Percentiles rank a stretch among this genome's conserved stretches.
Conservation (phyloP, 2,329 filamentous ascomycete species). For the Diaporthe amygdali region DNA sequence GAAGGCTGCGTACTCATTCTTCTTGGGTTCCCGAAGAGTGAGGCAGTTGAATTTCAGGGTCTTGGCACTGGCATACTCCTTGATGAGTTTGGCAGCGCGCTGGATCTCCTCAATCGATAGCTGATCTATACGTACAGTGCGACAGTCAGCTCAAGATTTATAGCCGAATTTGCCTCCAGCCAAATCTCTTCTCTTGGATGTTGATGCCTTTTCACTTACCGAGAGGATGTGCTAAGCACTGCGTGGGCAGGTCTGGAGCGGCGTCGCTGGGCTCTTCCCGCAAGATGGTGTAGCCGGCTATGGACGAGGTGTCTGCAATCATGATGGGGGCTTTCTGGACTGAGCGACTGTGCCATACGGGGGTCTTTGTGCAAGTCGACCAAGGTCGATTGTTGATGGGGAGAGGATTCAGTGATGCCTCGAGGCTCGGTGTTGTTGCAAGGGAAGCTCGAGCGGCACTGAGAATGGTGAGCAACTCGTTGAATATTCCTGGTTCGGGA, state of each 20-base stretch:
- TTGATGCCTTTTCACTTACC: conserved; percentile 32
- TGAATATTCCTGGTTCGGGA: neutral
- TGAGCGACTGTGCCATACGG: conserved; percentile 13
- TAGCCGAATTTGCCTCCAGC: neutral
- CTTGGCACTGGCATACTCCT: conserved; percentile 40
- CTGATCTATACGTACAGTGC: conserved; percentile 43
- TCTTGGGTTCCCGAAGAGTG: conserved; percentile 68
- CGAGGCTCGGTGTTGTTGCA: neutral
- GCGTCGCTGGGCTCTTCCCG: conserved; percentile 45
- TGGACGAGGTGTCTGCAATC: conserved; percentile 47
- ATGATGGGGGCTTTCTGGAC: conserved; percentile 34
- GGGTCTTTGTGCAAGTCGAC: neutral
- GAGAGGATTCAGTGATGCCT: neutral
- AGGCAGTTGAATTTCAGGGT: conserved; percentile 63
- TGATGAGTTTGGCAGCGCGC: conserved; percentile 53
- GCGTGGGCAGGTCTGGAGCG: conserved; percentile 39
- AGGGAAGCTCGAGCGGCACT: neutral
- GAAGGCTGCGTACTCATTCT: conserved; percentile 67
- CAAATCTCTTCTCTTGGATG: neutral
- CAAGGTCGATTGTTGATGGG: neutral
- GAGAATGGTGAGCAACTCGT: neutral
- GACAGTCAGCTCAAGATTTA: neutral
- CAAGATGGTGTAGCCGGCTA: conserved; percentile 52
- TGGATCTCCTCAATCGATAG: conserved; percentile 61
- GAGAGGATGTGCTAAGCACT: conserved; percentile 42